These are phyloP conservation scores for Extremus antarcticus DNA, from an alignment of 495 filamentous ascomycete species.

Conservation along the genomic window DNA sequence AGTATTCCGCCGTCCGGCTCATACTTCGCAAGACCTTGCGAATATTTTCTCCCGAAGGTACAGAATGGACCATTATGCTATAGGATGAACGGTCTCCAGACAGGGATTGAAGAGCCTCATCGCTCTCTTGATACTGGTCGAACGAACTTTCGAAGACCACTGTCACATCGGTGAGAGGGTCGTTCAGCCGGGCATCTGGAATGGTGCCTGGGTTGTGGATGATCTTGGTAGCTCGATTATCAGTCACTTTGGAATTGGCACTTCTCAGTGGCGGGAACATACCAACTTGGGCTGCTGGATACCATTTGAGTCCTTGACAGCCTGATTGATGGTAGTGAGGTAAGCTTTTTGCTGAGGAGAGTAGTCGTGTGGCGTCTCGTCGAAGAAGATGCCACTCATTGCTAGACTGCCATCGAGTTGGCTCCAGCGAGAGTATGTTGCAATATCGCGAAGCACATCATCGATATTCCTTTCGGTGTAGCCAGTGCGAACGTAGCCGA, in stretches of 20 bases:
- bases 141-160: constrained; percentile 8
- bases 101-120: neutral
- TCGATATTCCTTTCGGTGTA: constrained; percentile 1
- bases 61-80: constrained; percentile 2
- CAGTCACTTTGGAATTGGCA: neutral
- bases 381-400: constrained; percentile 18
- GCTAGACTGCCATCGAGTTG: neutral
- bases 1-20: neutral
- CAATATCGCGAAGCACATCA: constrained; percentile 6
- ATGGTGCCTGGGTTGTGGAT: constrained; percentile 12
- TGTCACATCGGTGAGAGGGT: constrained; percentile 3
- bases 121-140: neutral
- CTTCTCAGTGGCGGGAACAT: neutral
- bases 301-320: constrained; percentile 2
- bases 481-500: constrained; percentile 15
- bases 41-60: neutral
- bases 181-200: neutral
- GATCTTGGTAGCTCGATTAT: neutral
- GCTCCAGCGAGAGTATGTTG: constrained; percentile 11
- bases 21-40: neutral
- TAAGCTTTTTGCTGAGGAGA: neutral
- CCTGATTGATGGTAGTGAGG: neutral
- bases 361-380: constrained; percentile 12
- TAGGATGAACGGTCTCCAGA: neutral
- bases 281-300: neutral